Base-by-base conservation (phyloP, 2,329 filamentous ascomycete genomes). In the Chaetoscypha palmicola region DNA sequence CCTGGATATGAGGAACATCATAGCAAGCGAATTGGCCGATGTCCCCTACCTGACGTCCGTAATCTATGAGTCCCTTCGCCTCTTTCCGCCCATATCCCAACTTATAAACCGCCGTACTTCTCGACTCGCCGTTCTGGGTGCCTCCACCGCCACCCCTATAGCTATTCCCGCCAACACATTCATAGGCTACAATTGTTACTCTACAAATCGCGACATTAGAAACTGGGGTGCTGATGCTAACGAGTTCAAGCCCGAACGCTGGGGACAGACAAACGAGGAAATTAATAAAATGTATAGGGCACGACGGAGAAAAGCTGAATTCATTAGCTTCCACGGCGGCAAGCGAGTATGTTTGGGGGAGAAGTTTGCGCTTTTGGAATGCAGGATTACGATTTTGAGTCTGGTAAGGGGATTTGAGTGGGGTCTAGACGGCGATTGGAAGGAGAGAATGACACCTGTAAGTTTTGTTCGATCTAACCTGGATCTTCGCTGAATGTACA, bases 81-180 rank as follows among this genome's bases (percentile, higher is more conserved):
- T 43, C 33, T 43, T 43, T 28, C 41, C 34, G 11, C 34, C 41
- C 12, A 43, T 43, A 24, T 43, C 41, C 8, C 41, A 43, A 38
- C 33, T 43, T 2, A 43, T 43, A 5, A 43, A 43, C 21, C 23
- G 41, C 11, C 41, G 39, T 5, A 42, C 39, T 4, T 42, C 39
- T 14, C 12, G 11, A 14, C 21, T 16, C 16, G 32, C 36, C 19
- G 2, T 42, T 2, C 32, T 42, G 3, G 32, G 39, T 35, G 22
- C 14, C n/a, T 24, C 30, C 10, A 35, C 36, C 5, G 14, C 17
- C 14, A 42, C n/a, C n/a, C n/a, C n/a, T n/a, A n/a, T n/a, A n/a
- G n/a, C n/a, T n/a, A n/a, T 42, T 16, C 39, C 39, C 2, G 32
- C 21, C 19, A 19, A 26, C 32, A 42, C 32, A 17, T 42, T 35